Percentiles rank a stretch among this genome's conserved stretches.
phyloP scores from a whole-genome alignment of 2,329 filamentous ascomycete species.

The Claviceps fusiformis region DNA sequence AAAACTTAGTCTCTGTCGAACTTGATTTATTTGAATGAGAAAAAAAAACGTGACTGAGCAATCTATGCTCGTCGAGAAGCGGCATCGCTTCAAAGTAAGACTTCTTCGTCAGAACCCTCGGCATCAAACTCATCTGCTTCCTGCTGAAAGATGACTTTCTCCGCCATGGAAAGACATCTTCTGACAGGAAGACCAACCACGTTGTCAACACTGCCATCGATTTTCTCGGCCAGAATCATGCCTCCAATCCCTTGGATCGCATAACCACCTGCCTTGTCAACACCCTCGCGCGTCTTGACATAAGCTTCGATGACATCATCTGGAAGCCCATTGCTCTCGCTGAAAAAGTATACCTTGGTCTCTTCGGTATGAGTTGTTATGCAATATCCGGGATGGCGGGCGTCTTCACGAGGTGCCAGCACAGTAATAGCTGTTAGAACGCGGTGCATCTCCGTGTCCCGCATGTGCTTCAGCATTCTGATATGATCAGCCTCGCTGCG shows the following conservation, averaged over 20 bases:
- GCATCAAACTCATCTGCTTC: conserved; percentile 45
- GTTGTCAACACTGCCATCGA: conserved; percentile 86
- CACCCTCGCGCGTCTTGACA: conserved; percentile 76
- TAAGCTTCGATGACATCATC: conserved; percentile 76
- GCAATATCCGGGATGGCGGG: conserved; percentile 72
- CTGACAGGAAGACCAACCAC: conserved; percentile 82
- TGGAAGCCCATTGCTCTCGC: conserved; percentile 38
- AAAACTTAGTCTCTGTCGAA: neutral
- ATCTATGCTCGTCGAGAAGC: neutral
- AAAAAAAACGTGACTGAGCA: neutral
- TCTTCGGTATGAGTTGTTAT: conserved; percentile 75
- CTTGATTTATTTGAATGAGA: neutral
- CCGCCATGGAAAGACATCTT: conserved; percentile 65
- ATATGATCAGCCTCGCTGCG: conserved; percentile 68
- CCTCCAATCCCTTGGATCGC: conserved; percentile 82
- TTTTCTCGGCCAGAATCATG: conserved; percentile 73
- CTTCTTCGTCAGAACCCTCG: conserved; percentile 29
- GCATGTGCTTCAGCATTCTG: conserved; percentile 66
- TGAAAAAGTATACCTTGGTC: conserved; percentile 79
- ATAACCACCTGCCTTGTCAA: conserved; percentile 93
- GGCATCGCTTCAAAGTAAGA: neutral
- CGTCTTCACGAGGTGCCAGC: conserved; percentile 71
- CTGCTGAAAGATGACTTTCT: conserved; percentile 71
- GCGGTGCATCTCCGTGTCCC: conserved; percentile 65
- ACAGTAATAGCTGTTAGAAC: conserved; percentile 76